phyloP scores from a whole-genome alignment of 179 eudicot species.

The Corrigiola litoralis region DNA sequence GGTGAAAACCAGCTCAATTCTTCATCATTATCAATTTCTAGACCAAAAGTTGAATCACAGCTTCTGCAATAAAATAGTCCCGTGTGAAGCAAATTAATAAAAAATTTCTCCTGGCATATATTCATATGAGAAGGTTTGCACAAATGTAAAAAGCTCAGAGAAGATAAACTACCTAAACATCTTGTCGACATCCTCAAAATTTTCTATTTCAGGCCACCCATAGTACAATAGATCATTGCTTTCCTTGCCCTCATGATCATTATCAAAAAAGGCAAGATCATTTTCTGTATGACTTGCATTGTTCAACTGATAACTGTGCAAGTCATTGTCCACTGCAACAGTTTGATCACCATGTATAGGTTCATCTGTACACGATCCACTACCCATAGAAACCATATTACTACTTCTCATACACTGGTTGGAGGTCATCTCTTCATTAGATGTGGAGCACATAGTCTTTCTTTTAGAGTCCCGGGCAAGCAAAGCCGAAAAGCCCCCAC shows the following conservation, averaged over 20 bases:
- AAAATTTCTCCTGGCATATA: background rate
- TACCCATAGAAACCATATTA: constrained; percentile 25
- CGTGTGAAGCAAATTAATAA: background rate
- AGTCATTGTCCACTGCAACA: constrained; percentile 36
- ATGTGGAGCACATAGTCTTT: constrained; percentile 31
- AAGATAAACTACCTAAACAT: constrained; percentile 61
- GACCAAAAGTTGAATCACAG: constrained; percentile 82
- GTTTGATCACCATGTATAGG: constrained; percentile 31
- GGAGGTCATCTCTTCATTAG: constrained; percentile 35
- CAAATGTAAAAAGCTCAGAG: background rate
- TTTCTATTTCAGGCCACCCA: constrained; percentile 77
- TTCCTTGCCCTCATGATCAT: constrained; percentile 44
- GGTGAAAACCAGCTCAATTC: constrained; percentile 67
- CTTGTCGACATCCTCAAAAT: constrained; percentile 87
- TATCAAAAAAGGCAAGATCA: constrained; percentile 45
- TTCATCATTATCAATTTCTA: constrained; percentile 51
- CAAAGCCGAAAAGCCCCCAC: constrained; percentile 37
- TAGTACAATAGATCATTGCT: constrained; percentile 55
- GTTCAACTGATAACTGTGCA: constrained; percentile 40
- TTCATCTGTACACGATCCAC: constrained; percentile 41
- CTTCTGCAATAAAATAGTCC: constrained; percentile 39
- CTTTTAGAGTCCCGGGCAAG: constrained; percentile 30
- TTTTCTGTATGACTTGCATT: constrained; percentile 42
- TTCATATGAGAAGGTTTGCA: background rate
- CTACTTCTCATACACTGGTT: constrained; percentile 33